Percentiles rank a stretch among this genome's conserved stretches.
phyloP scores from a whole-genome alignment of 371 early-diverging fungal species.

The Nematocida displodere region DNA sequence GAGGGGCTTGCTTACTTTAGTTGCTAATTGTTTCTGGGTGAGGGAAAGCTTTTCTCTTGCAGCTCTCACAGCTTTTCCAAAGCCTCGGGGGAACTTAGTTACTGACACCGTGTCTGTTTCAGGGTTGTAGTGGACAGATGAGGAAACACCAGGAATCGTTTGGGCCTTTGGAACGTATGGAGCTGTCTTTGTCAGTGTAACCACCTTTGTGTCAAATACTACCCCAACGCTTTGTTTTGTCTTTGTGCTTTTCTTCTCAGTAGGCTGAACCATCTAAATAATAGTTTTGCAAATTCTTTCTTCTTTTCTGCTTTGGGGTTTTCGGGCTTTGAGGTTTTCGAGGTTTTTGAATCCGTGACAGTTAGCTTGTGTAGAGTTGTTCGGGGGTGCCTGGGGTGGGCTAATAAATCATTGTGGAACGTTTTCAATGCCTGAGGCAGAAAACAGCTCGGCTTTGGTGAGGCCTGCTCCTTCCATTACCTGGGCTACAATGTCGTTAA shows the following conservation, averaged over 20 bases:
- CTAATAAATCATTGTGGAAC: too few relatives aligned
- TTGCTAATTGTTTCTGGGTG: conserved; percentile 54
- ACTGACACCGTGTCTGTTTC: conserved; percentile 4
- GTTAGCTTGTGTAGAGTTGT: too few relatives aligned
- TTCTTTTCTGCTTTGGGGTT: too few relatives aligned
- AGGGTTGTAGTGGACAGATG: conserved; percentile 30
- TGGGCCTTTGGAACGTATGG: background rate
- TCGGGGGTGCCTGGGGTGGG: too few relatives aligned
- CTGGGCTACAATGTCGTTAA: conserved; percentile 50
- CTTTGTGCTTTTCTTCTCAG: too few relatives aligned
- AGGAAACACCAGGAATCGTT: conserved; percentile 21
- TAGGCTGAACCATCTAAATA: too few relatives aligned
- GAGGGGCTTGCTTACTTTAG: conserved; percentile 48
- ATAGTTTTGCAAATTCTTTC: too few relatives aligned
- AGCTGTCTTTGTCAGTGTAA: conserved; percentile 15
- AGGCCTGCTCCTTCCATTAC: conserved; percentile 56
- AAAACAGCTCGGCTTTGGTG: conserved; percentile 52
- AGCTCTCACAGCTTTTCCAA: conserved; percentile 49
- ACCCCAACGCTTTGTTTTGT: too few relatives aligned
- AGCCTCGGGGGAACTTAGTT: conserved; percentile 37
- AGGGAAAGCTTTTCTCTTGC: conserved; percentile 34
- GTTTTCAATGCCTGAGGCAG: conserved; percentile 61
- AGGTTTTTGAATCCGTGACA: too few relatives aligned
- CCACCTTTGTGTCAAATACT: conserved; percentile 35
- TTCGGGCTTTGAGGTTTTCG: too few relatives aligned